Percentiles rank a stretch among this genome's conserved stretches.
Evolutionary conservation across 2,329 filamentous ascomycete species (phyloP).

Genomic region (Claviceps humidiphila): DNA sequence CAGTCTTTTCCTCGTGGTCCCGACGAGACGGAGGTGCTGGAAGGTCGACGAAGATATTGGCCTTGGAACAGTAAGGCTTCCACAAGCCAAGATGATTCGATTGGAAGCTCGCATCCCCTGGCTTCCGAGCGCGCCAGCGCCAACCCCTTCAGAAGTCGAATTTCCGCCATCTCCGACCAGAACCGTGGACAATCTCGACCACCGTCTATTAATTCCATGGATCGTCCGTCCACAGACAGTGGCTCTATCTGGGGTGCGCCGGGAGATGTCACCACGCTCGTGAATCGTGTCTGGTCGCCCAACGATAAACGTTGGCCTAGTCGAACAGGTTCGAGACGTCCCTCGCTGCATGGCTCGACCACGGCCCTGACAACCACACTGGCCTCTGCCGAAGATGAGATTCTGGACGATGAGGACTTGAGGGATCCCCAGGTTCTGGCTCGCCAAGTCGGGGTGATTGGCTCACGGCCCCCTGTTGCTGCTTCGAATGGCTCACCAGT

Average conservation of each 20-base stretch:
- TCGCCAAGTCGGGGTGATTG: slow-evolving; percentile 58
- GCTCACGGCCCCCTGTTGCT: slow-evolving; percentile 50
- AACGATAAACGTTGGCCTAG: slow-evolving; percentile 40
- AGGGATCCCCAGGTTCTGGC: slow-evolving; percentile 38
- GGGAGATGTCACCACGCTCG: slow-evolving; percentile 31
- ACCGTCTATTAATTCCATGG: slow-evolving; percentile 53
- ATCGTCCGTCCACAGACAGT: slow-evolving; percentile 67
- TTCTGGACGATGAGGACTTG: slow-evolving; percentile 44
- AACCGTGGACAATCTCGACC: slow-evolving; percentile 51
- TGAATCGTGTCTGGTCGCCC: slow-evolving; percentile 50
- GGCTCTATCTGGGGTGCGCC: slow-evolving; percentile 58
- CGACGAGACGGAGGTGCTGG: slow-evolving; percentile 41
- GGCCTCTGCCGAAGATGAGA: slow-evolving; percentile 51
- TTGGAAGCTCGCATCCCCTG: slow-evolving; percentile 22
- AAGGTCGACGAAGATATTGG: slow-evolving; percentile 43
- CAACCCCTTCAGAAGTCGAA: slow-evolving; percentile 36
- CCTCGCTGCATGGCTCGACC: slow-evolving; percentile 67
- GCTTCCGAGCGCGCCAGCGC: slow-evolving; percentile 30
- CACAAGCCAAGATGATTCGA: slow-evolving; percentile 27
- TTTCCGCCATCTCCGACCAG: slow-evolving; percentile 36
- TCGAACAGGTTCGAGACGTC: slow-evolving; percentile 63
- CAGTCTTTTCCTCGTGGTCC: slow-evolving; percentile 58
- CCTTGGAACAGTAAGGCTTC: slow-evolving; percentile 45
- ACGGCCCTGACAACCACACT: slow-evolving; percentile 47
- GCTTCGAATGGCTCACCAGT: background rate